phyloP scores from a whole-genome alignment of 2,329 filamentous ascomycete genomes.

The Ambrosiella beaveri region DNA sequence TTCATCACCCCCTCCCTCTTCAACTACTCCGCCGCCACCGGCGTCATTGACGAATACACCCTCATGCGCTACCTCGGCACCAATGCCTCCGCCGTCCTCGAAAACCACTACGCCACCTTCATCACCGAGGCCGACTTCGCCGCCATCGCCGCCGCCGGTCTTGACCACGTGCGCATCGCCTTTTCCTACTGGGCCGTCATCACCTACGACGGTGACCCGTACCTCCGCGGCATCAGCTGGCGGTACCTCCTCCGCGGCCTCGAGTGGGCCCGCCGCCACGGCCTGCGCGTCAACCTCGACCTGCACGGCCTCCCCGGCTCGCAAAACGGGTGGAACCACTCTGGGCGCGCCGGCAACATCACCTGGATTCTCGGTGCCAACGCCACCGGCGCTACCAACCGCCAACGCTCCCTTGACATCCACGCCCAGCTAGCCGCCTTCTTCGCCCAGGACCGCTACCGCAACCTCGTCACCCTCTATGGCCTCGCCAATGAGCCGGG shows the following conservation, averaged over 20 bases:
- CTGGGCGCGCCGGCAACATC: constrained; percentile 29
- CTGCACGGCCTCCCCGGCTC: constrained; percentile 38
- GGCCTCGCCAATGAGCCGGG: constrained; percentile 51
- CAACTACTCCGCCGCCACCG: constrained; percentile 23
- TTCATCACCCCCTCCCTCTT: constrained; percentile 64
- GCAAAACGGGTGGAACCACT: constrained; percentile 48
- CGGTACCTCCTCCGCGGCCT: constrained; percentile 37
- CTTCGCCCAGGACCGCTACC: constrained; percentile 20
- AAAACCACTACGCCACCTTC: constrained; percentile 34
- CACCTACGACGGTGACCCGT: constrained; percentile 30
- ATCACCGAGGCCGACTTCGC: constrained; percentile 34
- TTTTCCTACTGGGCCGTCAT: constrained; percentile 43
- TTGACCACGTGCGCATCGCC: constrained; percentile 42
- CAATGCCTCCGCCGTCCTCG: constrained; percentile 26
- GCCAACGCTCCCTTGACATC: constrained; percentile 36
- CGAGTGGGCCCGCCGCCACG: constrained; percentile 34
- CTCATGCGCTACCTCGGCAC: constrained; percentile 31
- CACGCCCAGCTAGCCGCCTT: constrained; percentile 26
- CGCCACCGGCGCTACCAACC: constrained; percentile 16
- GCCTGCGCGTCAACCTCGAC: constrained; percentile 40
- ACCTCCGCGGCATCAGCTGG: constrained; percentile 22
- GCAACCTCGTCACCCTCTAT: constrained; percentile 46
- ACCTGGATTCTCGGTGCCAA: constrained; percentile 17
- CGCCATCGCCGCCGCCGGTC: constrained; percentile 36
- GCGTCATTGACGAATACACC: constrained; percentile 33